A percentile compares a stretch with the other conserved stretches of the same genome.
These are phyloP conservation scores for Phytopythium delawarense DNA, from an alignment of 352 stramenopile species.

Conservation along the genomic window DNA sequence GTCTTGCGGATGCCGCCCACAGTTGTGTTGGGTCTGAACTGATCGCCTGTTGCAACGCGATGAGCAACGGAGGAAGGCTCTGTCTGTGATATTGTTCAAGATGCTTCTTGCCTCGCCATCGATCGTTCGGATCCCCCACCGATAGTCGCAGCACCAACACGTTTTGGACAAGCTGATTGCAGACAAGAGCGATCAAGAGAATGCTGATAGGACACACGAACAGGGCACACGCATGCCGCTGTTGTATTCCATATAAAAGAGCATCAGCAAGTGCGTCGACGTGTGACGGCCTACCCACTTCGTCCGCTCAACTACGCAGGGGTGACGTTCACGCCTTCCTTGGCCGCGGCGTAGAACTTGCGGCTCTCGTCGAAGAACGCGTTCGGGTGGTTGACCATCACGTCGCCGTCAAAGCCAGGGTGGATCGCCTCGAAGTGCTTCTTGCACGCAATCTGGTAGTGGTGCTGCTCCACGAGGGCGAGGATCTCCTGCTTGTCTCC, in stretches of 20 bases:
- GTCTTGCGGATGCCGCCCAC: too few relatives aligned
- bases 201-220: too few relatives aligned
- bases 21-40: too few relatives aligned
- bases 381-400: conserved; percentile 99
- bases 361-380: conserved; percentile 96
- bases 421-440: conserved; percentile 97
- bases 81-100: too few relatives aligned
- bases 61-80: too few relatives aligned
- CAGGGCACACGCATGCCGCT: too few relatives aligned
- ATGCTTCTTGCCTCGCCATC: too few relatives aligned
- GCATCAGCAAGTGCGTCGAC: background rate
- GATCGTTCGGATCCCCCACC: too few relatives aligned
- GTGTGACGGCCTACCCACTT: background rate
- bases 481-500: conserved; percentile 93
- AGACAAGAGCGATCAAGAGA: too few relatives aligned
- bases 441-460: conserved; percentile 98
- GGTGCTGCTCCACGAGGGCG: conserved; percentile 83
- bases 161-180: too few relatives aligned
- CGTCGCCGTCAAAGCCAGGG: conserved; percentile 69
- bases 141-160: too few relatives aligned
- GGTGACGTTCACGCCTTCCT: conserved; percentile 54
- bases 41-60: too few relatives aligned
- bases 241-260: background rate
- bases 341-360: conserved; percentile 90
- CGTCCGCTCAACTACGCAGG: conserved; percentile 7